Base-by-base conservation (phyloP, 768 basidiomycete genomes). In the Gloeopeniophorella convolvens region DNA sequence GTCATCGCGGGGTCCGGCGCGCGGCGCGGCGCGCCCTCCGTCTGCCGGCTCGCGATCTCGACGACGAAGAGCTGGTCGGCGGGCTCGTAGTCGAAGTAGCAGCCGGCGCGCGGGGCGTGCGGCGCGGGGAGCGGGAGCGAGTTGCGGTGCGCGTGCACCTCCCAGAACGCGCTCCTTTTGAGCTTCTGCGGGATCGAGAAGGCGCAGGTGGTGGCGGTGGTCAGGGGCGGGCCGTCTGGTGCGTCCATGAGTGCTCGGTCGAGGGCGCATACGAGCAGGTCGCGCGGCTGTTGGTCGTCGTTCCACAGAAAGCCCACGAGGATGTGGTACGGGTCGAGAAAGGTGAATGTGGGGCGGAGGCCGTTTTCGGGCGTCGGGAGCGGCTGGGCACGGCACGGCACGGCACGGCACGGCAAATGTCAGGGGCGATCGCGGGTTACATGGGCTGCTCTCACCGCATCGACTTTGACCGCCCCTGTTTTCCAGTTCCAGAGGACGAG, bases 401-500 rank as follows among this genome's bases (percentile, higher is more conserved):
- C n/a, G n/a, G n/a, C n/a, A n/a, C n/a, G n/a, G n/a, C n/a, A n/a
- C n/a, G n/a, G n/a, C n/a, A n/a, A n/a, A n/a, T n/a, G n/a, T n/a
- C n/a, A n/a, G n/a, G n/a, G n/a, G n/a, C n/a, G n/a, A n/a, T n/a
- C n/a, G n/a, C n/a, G n/a, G n/a, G n/a, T n/a, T n/a, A n/a, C n/a
- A n/a, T n/a, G 7, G 8, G 3, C 18, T 12, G 9, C 13, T 16
- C 45, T 46, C 27, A 46, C 45, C 18, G 45, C 35, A 3, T 46
- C 34, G 5, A 46, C 45, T 13, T 37, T 46, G 13, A 27, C 13
- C 18, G 16, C 35, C 18, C 45, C 45, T 1, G 45, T 46, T 30
- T 46, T 46, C 45, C 45, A 46, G 4, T 37, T 46, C 45, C 45
- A 37, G 13, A 46, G 4, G 8, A 46, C 20, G 35, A 46, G 35